Base-by-base conservation (phyloP, 2,329 filamentous ascomycete species). In the Talaromyces pinophilus region DNA sequence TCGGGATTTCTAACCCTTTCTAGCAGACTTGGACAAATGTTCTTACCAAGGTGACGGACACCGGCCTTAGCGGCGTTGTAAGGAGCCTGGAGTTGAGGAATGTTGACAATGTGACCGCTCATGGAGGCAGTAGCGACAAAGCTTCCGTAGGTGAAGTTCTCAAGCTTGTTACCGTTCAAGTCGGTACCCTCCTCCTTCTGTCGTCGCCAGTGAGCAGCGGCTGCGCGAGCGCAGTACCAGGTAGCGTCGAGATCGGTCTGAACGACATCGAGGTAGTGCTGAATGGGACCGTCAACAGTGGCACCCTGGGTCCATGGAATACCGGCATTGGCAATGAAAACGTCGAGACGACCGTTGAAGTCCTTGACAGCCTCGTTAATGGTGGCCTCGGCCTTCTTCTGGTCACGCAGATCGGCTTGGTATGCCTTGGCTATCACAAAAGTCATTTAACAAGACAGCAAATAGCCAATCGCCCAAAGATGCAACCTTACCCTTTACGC, bases 111-210 rank as follows among this genome's bases (percentile, higher is more conserved):
- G 74, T 90, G 90, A 3, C 88, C 91, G 71, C 87, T 90, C 86
- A 94, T 93, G 66, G 87, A 90, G 0, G 91, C 89, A 6, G 92
- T 94, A 30, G 89, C 89, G 70, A 94, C 87, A 77, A 94, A 92
- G 75, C 87, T 90, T 25, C 91, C 90, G 30, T 84, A 82, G 1
- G 80, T 82, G 74, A 85, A 91, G 70, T 84, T 82, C 61, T 86
- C 82, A 28, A 91, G 80, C 72, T 83, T 83, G 74, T 86, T 84
- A 66, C 89, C 89, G 73, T 88, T 83, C 54, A 85, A 70, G 30
- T 87, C 86, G 0, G 87, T 89, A 25, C 87, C 86, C 74, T 92
- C 87, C 67, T 85, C 80, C 81, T 89, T 89, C 76, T 93, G 90
- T 33, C 88, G 82, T 57, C 88, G 81, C 82, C 89, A 94, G 76